Conservation (phyloP, 495 filamentous ascomycete genomes). For the Amorphotheca resinae region DNA sequence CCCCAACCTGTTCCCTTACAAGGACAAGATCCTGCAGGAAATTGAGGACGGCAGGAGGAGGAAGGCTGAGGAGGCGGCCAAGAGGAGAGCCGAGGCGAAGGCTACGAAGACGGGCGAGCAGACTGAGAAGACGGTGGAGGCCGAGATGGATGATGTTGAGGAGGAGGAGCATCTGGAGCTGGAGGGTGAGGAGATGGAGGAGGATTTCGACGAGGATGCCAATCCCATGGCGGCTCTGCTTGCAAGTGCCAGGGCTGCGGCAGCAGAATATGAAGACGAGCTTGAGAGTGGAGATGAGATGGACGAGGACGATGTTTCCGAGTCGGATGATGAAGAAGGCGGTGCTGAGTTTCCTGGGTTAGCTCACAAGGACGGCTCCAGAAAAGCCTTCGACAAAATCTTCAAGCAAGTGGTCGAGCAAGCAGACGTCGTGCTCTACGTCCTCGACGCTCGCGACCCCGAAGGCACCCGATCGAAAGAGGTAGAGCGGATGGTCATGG, state of each 20-base stretch:
- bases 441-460: slow-evolving; percentile 87
- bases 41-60: slow-evolving; percentile 75
- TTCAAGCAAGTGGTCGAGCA: slow-evolving; percentile 89
- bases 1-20: slow-evolving; percentile 94
- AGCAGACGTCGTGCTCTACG: slow-evolving; percentile 87
- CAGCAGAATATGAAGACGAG: slow-evolving; percentile 63
- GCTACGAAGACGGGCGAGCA: slow-evolving; percentile 26
- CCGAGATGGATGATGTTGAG: slow-evolving; percentile 26
- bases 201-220: slow-evolving; percentile 46
- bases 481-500: slow-evolving; percentile 81
- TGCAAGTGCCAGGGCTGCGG: slow-evolving; percentile 78
- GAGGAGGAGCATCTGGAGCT: slow-evolving; percentile 29
- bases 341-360: slow-evolving; percentile 24
- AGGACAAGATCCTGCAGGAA: slow-evolving; percentile 85
- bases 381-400: slow-evolving; percentile 83
- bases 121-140: slow-evolving; percentile 32
- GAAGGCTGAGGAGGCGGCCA: slow-evolving; percentile 68
- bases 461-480: slow-evolving; percentile 83
- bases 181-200: slow-evolving; percentile 37
- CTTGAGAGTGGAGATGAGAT: slow-evolving; percentile 37
- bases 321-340: slow-evolving; percentile 36
- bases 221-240: slow-evolving; percentile 90
- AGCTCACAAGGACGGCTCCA: slow-evolving; percentile 54
- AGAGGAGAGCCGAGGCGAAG: slow-evolving; percentile 58
- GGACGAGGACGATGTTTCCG: slow-evolving; percentile 46